A percentile compares a stretch with the other conserved stretches of the same genome.
phyloP scores from a whole-genome alignment of 768 basidiomycete species.

The Heimioporus sp. region DNA sequence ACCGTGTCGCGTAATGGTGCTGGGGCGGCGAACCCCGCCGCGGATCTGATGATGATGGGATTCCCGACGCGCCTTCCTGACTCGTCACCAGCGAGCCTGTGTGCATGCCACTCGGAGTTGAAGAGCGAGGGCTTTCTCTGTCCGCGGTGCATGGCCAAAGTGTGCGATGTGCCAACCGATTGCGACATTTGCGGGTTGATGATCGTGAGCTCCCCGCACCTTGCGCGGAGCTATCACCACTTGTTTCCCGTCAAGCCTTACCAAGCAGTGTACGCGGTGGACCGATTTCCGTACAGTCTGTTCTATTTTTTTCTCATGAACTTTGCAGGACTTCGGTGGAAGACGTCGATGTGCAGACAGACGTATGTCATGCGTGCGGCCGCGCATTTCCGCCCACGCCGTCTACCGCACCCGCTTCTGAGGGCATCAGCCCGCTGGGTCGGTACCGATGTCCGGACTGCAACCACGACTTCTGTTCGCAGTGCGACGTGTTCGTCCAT shows the following conservation, averaged over 20 bases:
- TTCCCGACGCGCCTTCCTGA: slow-evolving; percentile 92
- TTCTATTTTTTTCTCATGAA: background rate
- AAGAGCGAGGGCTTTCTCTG: slow-evolving; percentile 94
- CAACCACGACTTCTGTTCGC: slow-evolving; percentile 82
- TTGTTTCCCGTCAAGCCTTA: slow-evolving; percentile 93
- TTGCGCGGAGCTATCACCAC: slow-evolving; percentile 94
- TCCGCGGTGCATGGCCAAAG: slow-evolving; percentile 87
- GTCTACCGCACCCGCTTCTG: slow-evolving; percentile 35
- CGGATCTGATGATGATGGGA: slow-evolving; percentile 99
- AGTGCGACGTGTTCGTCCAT: slow-evolving; percentile 96
- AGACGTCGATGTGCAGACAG: slow-evolving; percentile 33
- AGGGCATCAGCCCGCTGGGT: slow-evolving; percentile 82
- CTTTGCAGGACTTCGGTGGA: slow-evolving; percentile 39
- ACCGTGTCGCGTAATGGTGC: slow-evolving; percentile 47
- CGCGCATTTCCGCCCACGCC: slow-evolving; percentile 56
- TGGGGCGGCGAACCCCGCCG: slow-evolving; percentile 55
- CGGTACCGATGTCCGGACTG: slow-evolving; percentile 91
- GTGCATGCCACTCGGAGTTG: slow-evolving; percentile 91
- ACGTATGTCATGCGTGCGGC: slow-evolving; percentile 77
- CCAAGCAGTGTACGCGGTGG: slow-evolving; percentile 67
- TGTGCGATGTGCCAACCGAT: slow-evolving; percentile 98
- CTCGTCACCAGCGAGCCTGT: slow-evolving; percentile 77
- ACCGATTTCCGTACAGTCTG: slow-evolving; percentile 1
- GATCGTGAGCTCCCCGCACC: slow-evolving; percentile 97
- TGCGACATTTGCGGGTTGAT: slow-evolving; percentile 96